Conservation (phyloP, 805 yeast genomes). For the Candida insectalens region DNA sequence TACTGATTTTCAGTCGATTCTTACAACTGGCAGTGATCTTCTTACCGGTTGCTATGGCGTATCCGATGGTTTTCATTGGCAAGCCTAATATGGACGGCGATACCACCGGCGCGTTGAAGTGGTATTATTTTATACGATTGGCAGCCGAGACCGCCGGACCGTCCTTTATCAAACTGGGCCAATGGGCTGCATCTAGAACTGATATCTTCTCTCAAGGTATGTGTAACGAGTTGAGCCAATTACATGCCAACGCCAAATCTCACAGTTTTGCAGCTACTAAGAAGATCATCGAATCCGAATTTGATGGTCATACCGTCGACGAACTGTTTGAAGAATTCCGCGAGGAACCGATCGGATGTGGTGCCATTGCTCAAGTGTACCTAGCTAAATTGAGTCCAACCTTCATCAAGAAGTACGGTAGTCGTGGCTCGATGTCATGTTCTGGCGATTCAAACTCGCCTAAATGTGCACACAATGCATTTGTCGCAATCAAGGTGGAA, state of each 20-base stretch:
- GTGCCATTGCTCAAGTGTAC: conserved; percentile 97
- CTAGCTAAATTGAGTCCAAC: conserved; percentile 50
- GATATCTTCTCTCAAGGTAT: conserved; percentile 78
- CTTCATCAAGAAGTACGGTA: conserved; percentile 13
- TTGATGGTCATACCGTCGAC: conserved; percentile 43
- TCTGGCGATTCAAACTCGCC: too few species aligned
- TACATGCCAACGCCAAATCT: conserved; percentile 77
- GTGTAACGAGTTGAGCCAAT: conserved; percentile 63
- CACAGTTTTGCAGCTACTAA: conserved; percentile 62
- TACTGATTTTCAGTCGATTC: conserved; percentile 59
- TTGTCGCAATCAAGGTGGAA: conserved; percentile 84
- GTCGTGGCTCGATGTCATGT: neutral
- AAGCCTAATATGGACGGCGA: conserved; percentile 29
- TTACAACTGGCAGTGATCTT: conserved; percentile 57
- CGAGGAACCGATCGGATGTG: conserved; percentile 82
- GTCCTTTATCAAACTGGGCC: conserved; percentile 84
- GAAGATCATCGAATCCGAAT: conserved; percentile 46
- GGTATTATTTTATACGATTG: conserved; percentile 60
- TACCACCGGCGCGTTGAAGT: conserved; percentile 52
- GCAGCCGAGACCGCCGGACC: conserved; percentile 86
- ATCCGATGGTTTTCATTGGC: conserved; percentile 60
- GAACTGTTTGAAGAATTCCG: conserved; percentile 75
- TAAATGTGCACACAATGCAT: conserved; percentile 27
- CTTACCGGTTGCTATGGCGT: conserved; percentile 52
- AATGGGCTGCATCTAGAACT: conserved; percentile 98